phyloP scores from a whole-genome alignment of 768 basidiomycete species.

The Termitomyces sp. region DNA sequence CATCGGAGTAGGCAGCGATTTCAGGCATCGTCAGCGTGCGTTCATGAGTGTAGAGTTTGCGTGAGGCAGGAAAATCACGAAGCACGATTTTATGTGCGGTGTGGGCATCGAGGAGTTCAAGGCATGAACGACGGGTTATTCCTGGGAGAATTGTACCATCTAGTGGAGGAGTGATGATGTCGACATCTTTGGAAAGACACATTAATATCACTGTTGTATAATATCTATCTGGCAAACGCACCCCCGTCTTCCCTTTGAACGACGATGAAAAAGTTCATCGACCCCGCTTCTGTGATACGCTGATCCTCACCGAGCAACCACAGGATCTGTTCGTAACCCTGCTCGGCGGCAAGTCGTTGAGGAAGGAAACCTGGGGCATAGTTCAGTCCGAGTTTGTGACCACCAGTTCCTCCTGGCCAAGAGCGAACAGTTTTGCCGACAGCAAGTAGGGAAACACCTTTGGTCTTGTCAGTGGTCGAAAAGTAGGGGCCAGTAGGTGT shows the following conservation, averaged over 20 bases:
- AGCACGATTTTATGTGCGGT: constrained; percentile 36
- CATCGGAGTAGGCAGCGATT: constrained; percentile 35
- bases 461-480: constrained; percentile 46
- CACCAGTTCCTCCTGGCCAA: constrained; percentile 68
- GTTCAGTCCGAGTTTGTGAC: constrained; percentile 70
- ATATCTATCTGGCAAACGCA: constrained; percentile 14
- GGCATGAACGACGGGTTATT: constrained; percentile 78
- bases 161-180: constrained; percentile 77
- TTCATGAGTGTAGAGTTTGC: constrained; percentile 45
- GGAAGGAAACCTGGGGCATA: constrained; percentile 59
- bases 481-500: constrained; percentile 77
- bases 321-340: constrained; percentile 74
- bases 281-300: constrained; percentile 53
- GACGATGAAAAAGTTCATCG: constrained; percentile 80
- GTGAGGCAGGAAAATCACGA: constrained; percentile 30
- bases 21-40: constrained; percentile 55
- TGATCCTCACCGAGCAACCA: constrained; percentile 65
- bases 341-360: constrained; percentile 54
- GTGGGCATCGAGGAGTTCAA: constrained; percentile 61
- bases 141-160: constrained; percentile 88
- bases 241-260: constrained; percentile 54
- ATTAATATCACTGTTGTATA: not conserved
- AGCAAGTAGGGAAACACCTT: constrained; percentile 38
- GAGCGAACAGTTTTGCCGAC: constrained; percentile 34
- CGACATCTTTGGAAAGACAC: constrained; percentile 38